Evolutionary conservation across 352 stramenopile species (phyloP).

Genomic region (Thraustochytrium sp.): DNA sequence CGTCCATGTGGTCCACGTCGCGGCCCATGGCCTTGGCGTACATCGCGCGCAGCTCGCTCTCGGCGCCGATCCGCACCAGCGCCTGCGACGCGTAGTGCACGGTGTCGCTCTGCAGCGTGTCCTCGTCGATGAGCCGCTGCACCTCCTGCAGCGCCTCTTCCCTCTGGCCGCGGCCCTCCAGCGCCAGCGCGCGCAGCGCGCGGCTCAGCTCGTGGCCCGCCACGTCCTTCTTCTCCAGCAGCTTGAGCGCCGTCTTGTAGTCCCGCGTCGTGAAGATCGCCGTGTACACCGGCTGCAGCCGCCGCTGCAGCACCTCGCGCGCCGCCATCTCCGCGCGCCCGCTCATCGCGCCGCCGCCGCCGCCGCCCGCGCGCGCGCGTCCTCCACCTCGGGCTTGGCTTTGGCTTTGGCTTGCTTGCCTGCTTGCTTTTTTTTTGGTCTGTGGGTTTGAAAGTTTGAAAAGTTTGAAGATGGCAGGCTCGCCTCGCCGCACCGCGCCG

Average conservation of each 20-base stretch:
- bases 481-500: no score
- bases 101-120: neutral
- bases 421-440: no score
- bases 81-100: conserved; percentile 20
- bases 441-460: no score
- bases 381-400: no score
- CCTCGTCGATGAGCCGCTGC: neutral
- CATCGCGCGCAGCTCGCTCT: neutral
- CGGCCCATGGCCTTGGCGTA: conserved; percentile 5
- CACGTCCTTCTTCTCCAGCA: conserved; percentile 20
- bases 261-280: conserved; percentile 19
- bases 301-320: conserved; percentile 16
- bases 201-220: neutral
- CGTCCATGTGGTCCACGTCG: conserved; percentile 34
- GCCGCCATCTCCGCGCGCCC: neutral
- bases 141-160: no score
- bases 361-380: no score
- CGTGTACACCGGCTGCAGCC: conserved; percentile 35
- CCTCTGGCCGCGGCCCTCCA: neutral
- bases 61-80: neutral
- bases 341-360: no score
- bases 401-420: no score
- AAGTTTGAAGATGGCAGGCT: no score
- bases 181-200: neutral
- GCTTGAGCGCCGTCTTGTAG: conserved; percentile 27